A percentile compares a stretch with the other conserved stretches of the same genome.
These are phyloP conservation scores for Ophiostoma sp. DNA, from an alignment of 2,329 filamentous ascomycete genomes.

Conservation along the genomic window DNA sequence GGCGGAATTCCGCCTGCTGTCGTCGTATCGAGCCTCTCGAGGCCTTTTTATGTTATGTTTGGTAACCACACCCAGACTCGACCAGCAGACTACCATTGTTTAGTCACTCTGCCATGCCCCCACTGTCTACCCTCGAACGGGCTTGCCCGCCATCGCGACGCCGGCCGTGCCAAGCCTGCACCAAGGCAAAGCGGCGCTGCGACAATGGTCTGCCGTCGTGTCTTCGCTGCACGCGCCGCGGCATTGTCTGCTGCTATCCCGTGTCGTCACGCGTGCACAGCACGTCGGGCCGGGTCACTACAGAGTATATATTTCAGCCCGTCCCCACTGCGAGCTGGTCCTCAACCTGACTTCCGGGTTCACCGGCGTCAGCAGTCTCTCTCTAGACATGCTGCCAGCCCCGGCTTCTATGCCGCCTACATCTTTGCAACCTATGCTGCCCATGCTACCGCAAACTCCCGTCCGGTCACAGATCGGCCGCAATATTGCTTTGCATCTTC, in stretches of 20 bases:
- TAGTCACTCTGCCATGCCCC: constrained; percentile 21
- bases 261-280: neutral
- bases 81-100: neutral
- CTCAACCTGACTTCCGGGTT: neutral
- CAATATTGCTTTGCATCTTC: constrained; percentile 33
- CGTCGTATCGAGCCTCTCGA: neutral
- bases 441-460: neutral
- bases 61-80: neutral
- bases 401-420: neutral
- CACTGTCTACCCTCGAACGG: constrained; percentile 34
- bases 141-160: constrained; percentile 45
- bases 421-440: too few species aligned
- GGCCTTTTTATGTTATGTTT: neutral
- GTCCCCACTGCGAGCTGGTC: neutral
- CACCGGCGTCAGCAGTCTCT: neutral
- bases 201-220: constrained; percentile 49
- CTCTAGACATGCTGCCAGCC: neutral
- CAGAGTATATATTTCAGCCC: neutral
- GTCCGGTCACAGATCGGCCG: neutral
- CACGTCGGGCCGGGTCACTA: neutral
- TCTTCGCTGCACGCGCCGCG: constrained; percentile 46
- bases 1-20: constrained; percentile 18
- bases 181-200: constrained; percentile 53
- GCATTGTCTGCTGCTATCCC: constrained; percentile 46
- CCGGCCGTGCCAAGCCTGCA: constrained; percentile 54